Percentiles rank a stretch among this genome's conserved stretches.
Conservation (phyloP, 2,329 filamentous ascomycete species). For the Zarea fungicola region DNA sequence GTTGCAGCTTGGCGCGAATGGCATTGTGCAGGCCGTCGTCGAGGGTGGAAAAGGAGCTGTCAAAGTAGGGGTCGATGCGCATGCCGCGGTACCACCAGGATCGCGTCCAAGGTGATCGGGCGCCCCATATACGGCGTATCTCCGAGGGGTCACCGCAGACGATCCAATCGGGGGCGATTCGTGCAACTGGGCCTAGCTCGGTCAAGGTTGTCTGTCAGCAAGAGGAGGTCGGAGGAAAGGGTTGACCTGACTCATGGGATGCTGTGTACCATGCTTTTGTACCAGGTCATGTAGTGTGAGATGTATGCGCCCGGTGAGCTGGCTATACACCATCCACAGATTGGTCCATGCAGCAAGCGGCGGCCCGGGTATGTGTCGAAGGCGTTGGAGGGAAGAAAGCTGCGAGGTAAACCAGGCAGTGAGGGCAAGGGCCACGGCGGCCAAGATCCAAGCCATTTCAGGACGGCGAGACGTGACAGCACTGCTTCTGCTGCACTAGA, state of each 20-base stretch:
- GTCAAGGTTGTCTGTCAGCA: background rate
- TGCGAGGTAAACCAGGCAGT: background rate
- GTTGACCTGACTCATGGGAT: background rate
- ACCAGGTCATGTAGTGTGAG: constrained; percentile 1
- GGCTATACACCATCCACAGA: constrained; percentile 26
- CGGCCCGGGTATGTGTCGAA: constrained; percentile 26
- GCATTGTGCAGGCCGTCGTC: constrained; percentile 40
- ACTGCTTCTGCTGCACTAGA: no score
- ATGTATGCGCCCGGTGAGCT: constrained; percentile 11
- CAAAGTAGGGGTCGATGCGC: constrained; percentile 43
- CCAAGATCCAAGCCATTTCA: constrained; percentile 7
- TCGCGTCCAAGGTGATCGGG: constrained; percentile 20
- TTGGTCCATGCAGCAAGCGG: constrained; percentile 23
- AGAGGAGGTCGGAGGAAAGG: background rate
- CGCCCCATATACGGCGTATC: constrained; percentile 26
- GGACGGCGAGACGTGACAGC: no score
- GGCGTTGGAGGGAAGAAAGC: constrained; percentile 13
- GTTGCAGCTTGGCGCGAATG: constrained; percentile 30
- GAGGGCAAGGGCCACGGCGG: background rate
- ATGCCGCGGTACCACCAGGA: constrained; percentile 41
- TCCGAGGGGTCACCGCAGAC: constrained; percentile 25
- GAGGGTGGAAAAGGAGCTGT: constrained; percentile 46
- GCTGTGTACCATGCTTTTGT: background rate
- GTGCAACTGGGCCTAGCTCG: constrained; percentile 21
- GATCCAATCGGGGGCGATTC: constrained; percentile 25